Conservation (phyloP, 805 yeast species). For the Cyberlindnera suaveolens region DNA sequence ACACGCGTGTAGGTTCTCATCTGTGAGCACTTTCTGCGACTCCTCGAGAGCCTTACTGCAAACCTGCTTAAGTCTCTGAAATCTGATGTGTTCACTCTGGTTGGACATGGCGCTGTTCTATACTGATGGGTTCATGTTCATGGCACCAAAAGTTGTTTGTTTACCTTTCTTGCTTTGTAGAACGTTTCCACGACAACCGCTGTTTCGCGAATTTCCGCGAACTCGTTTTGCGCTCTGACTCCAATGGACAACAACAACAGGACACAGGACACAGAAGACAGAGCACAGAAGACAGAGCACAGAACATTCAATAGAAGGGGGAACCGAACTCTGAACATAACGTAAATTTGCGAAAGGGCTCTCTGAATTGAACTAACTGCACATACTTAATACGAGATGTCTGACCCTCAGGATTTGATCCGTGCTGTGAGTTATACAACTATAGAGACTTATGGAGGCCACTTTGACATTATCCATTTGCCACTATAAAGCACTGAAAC, state of each 20-base stretch:
- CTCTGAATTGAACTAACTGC: too few species aligned
- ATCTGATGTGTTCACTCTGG: slow-evolving; percentile 25
- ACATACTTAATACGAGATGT: slow-evolving; percentile 2
- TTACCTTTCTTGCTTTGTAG: background rate
- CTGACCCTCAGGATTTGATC: slow-evolving; percentile 29
- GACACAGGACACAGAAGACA: too few species aligned
- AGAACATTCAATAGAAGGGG: too few species aligned
- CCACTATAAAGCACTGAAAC: background rate
- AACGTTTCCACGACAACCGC: too few species aligned
- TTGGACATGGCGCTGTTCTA: background rate
- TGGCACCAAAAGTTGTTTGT: background rate
- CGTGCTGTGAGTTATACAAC: slow-evolving; percentile 24
- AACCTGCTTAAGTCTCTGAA: slow-evolving; percentile 40
- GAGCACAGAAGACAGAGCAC: too few species aligned
- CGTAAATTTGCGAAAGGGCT: too few species aligned
- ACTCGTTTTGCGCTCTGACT: too few species aligned
- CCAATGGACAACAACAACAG: too few species aligned
- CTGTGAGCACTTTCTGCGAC: slow-evolving; percentile 40
- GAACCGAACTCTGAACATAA: too few species aligned
- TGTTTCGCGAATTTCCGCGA: too few species aligned
- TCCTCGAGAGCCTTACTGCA: slow-evolving; percentile 46
- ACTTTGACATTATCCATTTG: too few species aligned
- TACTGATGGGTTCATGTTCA: background rate
- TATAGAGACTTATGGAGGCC: too few species aligned
- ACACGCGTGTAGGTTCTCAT: slow-evolving; percentile 43